Percentiles rank a stretch among this genome's conserved stretches.
Conservation (phyloP, 2,329 filamentous ascomycete genomes). For the Xylaria sp. region DNA sequence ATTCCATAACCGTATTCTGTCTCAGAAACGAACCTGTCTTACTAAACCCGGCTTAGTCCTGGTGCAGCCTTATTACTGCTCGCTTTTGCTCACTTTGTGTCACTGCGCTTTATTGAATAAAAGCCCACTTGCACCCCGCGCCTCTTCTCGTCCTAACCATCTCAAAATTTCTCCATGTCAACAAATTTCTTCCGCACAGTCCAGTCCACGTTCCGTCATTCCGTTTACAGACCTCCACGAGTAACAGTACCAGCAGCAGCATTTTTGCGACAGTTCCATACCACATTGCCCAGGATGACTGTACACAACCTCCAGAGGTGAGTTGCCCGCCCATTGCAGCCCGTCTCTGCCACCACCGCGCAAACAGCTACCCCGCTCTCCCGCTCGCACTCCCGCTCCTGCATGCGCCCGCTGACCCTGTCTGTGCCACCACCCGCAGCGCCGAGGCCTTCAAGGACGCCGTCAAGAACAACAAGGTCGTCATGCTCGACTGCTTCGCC, state of each 20-base stretch:
- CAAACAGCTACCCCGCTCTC: slow-evolving; percentile 11
- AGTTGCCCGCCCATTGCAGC: slow-evolving; percentile 20
- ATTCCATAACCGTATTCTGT: background rate
- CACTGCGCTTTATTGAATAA: slow-evolving; percentile 2
- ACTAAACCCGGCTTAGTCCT: slow-evolving; percentile 11
- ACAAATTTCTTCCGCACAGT: slow-evolving; percentile 27
- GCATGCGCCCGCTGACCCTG: background rate
- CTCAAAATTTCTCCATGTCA: slow-evolving; percentile 23
- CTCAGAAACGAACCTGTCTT: background rate
- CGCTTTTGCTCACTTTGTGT: background rate
- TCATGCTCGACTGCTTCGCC: slow-evolving; percentile 86
- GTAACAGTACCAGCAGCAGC: slow-evolving; percentile 20
- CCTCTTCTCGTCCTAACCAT: slow-evolving; percentile 1
- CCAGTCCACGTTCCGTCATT: slow-evolving; percentile 27
- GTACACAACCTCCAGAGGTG: slow-evolving; percentile 45
- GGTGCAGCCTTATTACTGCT: slow-evolving; percentile 3
- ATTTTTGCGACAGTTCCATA: slow-evolving; percentile 41
- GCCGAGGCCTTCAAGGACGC: slow-evolving; percentile 35
- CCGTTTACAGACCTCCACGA: slow-evolving; percentile 24
- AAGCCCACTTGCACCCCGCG: slow-evolving; percentile 16
- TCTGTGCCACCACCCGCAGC: slow-evolving; percentile 26
- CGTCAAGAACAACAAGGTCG: slow-evolving; percentile 51
- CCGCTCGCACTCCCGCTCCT: background rate
- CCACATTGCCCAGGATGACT: slow-evolving; percentile 46
- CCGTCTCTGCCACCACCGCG: background rate